Evolutionary conservation across 352 stramenopile genomes (phyloP).

Genomic region (Blastocystis hominis): DNA sequence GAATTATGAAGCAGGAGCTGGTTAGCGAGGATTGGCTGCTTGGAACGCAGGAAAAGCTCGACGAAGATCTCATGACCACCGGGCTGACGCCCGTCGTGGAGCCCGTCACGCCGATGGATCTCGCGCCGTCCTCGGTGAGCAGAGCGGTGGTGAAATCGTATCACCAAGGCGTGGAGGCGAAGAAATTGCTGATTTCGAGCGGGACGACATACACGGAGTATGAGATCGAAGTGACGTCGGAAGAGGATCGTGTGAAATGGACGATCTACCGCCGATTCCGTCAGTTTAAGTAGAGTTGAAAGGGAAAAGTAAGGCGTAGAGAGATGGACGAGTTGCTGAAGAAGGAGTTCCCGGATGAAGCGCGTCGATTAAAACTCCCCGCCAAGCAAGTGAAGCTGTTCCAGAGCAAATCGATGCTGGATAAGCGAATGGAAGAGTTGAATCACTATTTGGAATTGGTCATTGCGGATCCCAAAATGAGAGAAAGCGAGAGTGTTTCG

Average conservation of each 20-base stretch:
- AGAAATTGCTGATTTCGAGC: not conserved
- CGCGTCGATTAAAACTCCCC: not conserved
- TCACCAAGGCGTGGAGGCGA: constrained; percentile 21
- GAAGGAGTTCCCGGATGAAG: not conserved
- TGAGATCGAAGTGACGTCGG: not conserved
- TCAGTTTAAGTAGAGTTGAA: constrained; percentile 8
- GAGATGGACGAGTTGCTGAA: not conserved
- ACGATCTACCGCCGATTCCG: constrained; percentile 3
- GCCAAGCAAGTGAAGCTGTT: constrained; percentile 37
- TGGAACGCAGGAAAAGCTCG: not conserved
- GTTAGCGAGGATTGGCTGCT: not conserved
- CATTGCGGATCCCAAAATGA: not conserved
- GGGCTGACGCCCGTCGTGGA: not conserved
- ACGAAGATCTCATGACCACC: not conserved
- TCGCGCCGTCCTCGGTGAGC: not conserved
- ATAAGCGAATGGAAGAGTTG: constrained; percentile 31
- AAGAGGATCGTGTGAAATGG: constrained; percentile 6
- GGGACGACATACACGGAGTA: constrained; percentile 19
- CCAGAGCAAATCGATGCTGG: not conserved
- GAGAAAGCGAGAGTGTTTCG: not conserved
- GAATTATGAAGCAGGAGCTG: not conserved
- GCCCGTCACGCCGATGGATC: not conserved
- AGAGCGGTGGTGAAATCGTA: not conserved
- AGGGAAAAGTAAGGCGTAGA: not conserved
- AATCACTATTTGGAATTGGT: not conserved